A percentile compares a stretch with the other conserved stretches of the same genome.
Evolutionary conservation across 306 rosid genomes (phyloP).

Genomic region (Pterocarpus macrocarpus): DNA sequence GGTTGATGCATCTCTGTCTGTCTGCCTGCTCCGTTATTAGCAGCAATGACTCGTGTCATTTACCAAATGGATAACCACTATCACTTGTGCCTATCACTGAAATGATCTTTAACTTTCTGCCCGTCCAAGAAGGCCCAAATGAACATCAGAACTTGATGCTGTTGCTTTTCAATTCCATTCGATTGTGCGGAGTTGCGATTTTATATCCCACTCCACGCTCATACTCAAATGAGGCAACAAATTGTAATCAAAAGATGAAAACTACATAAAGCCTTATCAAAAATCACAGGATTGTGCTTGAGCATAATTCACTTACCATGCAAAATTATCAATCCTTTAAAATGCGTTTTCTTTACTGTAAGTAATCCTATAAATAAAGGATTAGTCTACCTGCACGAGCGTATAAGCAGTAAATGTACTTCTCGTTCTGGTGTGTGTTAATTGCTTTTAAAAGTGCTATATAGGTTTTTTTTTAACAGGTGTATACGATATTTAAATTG

Average conservation of each 20-base stretch:
- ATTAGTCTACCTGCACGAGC: background rate
- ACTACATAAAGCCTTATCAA: background rate
- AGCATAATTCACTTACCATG: background rate
- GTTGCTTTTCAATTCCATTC: background rate
- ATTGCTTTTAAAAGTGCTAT: background rate
- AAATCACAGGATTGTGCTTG: background rate
- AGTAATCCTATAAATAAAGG: background rate
- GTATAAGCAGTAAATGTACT: background rate
- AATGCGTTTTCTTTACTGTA: background rate
- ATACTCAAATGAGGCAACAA: background rate
- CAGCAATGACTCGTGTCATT: background rate
- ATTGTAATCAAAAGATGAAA: background rate
- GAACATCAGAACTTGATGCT: background rate
- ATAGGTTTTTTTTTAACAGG: background rate
- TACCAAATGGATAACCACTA: background rate
- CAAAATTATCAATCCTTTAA: background rate
- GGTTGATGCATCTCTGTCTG: background rate
- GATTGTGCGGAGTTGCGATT: background rate
- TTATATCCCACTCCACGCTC: background rate
- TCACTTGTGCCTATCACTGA: background rate
- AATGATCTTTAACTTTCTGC: background rate
- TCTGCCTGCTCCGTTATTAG: slow-evolving; percentile 17
- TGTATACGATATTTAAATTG: background rate
- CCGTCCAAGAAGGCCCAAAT: background rate
- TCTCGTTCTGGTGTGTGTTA: background rate